Conservation (phyloP, 2,329 filamentous ascomycete species). For the Penicillium sp. region DNA sequence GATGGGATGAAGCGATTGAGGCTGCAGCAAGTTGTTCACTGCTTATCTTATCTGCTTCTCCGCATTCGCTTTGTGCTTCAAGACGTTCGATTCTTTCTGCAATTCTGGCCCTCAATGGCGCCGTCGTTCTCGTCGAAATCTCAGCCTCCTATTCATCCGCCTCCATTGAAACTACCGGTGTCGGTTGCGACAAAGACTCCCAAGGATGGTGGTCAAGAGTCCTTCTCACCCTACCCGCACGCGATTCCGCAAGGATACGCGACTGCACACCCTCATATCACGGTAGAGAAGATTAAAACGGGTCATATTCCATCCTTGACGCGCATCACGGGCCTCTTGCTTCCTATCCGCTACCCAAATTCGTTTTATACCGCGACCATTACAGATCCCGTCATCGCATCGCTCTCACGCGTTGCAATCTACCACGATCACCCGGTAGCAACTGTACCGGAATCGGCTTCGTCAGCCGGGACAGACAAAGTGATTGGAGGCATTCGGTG, state of each 20-base stretch:
- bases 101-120: slow-evolving; percentile 26
- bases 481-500: slow-evolving; percentile 48
- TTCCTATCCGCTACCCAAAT: slow-evolving; percentile 57
- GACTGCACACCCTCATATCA: slow-evolving; percentile 46
- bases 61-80: slow-evolving; percentile 20
- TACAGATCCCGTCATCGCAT: slow-evolving; percentile 48
- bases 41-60: slow-evolving; percentile 28
- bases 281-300: slow-evolving; percentile 49
- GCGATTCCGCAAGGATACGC: slow-evolving; percentile 24
- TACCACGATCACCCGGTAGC: slow-evolving; percentile 48
- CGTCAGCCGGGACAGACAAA: slow-evolving; percentile 35
- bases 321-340: slow-evolving; percentile 52
- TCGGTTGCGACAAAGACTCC: slow-evolving; percentile 23
- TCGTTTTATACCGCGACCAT: slow-evolving; percentile 57
- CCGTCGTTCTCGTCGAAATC: too few species aligned
- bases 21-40: slow-evolving; percentile 22
- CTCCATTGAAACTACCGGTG: slow-evolving; percentile 25
- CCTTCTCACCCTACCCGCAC: slow-evolving; percentile 31
- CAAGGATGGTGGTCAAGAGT: slow-evolving; percentile 21
- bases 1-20: slow-evolving; percentile 16
- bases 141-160: slow-evolving; percentile 29
- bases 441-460: slow-evolving; percentile 16
- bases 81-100: slow-evolving; percentile 35
- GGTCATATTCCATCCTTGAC: slow-evolving; percentile 52
- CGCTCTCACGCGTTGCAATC: slow-evolving; percentile 55